A percentile compares a stretch with the other conserved stretches of the same genome.
These are phyloP conservation scores for Lyophyllum atratum DNA, from an alignment of 768 basidiomycete genomes.

Conservation along the genomic window DNA sequence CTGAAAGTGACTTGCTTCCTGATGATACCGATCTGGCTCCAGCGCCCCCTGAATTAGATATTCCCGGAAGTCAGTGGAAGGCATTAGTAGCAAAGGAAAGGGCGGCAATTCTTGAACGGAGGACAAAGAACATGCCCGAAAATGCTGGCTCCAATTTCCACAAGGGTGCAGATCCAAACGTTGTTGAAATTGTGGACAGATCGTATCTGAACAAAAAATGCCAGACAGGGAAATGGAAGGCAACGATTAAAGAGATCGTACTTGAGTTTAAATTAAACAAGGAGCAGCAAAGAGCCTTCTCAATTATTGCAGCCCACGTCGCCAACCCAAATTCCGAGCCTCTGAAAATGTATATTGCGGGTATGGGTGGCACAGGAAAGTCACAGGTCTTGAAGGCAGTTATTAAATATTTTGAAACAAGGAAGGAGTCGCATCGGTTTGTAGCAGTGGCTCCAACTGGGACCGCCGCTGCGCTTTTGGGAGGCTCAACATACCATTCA, in stretches of 20 bases:
- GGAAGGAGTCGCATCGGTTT: constrained; percentile 1
- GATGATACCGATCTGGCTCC: neutral
- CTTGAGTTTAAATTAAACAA: neutral
- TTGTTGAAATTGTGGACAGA: neutral
- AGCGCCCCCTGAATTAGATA: neutral
- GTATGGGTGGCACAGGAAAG: constrained; percentile 35
- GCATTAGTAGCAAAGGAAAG: neutral
- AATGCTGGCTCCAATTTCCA: neutral
- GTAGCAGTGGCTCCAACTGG: constrained; percentile 27
- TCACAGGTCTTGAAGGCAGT: constrained; percentile 26
- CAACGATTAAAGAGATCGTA: neutral
- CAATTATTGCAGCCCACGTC: constrained; percentile 20
- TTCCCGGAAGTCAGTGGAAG: neutral
- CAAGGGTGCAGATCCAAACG: neutral
- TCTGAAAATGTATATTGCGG: constrained; percentile 32
- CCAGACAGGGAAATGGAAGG: neutral
- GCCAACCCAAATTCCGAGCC: constrained; percentile 1
- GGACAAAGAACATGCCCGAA: neutral
- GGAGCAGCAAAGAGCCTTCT: constrained; percentile 12
- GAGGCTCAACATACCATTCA: constrained; percentile 38
- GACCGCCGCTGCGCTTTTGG: constrained; percentile 28
- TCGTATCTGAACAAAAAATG: neutral
- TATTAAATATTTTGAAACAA: neutral
- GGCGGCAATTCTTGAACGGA: neutral
- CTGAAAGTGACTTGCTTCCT: neutral